These are phyloP conservation scores for Sextonia rubra DNA, from an alignment of 164 flowering plant genomes.

Conservation along the genomic window DNA sequence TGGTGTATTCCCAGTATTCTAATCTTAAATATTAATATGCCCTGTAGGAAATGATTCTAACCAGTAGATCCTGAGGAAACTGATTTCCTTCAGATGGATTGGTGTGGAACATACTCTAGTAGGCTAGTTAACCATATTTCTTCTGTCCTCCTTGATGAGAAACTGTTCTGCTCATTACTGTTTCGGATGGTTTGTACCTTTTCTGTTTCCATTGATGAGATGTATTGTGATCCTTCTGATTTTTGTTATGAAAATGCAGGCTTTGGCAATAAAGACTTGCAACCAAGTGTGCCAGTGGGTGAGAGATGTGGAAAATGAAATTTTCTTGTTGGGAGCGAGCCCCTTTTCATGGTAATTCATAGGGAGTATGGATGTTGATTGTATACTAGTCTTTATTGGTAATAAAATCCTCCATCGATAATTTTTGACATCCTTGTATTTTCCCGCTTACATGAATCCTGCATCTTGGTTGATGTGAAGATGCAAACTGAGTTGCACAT, in stretches of 20 bases:
- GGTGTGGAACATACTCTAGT: too few relatives aligned
- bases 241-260: conserved; percentile 42
- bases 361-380: conserved; percentile 22
- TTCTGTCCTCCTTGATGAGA: not conserved
- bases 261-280: conserved; percentile 85
- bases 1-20: too few relatives aligned
- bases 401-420: conserved; percentile 13
- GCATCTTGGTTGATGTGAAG: conserved; percentile 6
- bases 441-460: not conserved
- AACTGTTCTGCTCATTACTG: not conserved
- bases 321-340: conserved; percentile 94
- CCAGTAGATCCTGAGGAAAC: too few relatives aligned
- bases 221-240: not conserved
- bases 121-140: too few relatives aligned
- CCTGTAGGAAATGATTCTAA: too few relatives aligned
- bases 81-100: too few relatives aligned
- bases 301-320: conserved; percentile 89
- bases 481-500: not conserved
- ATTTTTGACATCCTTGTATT: conserved; percentile 7
- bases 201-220: not conserved
- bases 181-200: not conserved
- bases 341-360: conserved; percentile 89
- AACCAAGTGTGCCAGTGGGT: conserved; percentile 94
- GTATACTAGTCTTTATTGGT: conserved; percentile 15
- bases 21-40: too few relatives aligned